Conservation (phyloP, 1,284 basidiomycete genomes). For the Phlebopus sp. region DNA sequence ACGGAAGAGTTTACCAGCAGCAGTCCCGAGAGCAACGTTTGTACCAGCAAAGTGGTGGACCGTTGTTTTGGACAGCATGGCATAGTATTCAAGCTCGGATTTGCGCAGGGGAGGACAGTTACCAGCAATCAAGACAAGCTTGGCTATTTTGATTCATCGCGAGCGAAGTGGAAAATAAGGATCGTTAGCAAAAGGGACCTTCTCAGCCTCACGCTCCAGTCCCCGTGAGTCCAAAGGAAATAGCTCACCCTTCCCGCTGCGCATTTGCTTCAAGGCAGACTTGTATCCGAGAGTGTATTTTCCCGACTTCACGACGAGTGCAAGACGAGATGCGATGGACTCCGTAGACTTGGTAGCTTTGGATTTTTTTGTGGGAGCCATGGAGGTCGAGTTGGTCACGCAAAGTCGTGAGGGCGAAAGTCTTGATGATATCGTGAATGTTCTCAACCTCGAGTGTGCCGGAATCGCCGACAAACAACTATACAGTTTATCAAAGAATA, state of each 20-base stretch:
- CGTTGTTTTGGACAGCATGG: conserved; percentile 97
- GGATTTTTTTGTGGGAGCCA: conserved; percentile 94
- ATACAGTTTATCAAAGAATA: conserved; percentile 21
- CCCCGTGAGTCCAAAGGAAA: conserved; percentile 56
- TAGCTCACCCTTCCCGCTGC: conserved; percentile 91
- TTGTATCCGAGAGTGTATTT: conserved; percentile 95
- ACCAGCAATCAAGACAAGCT: conserved; percentile 97
- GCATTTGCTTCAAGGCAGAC: conserved; percentile 97
- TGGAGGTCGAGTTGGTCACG: conserved; percentile 40
- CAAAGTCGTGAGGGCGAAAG: conserved; percentile 13
- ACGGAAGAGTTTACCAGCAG: conserved; percentile 99
- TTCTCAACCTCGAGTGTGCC: conserved; percentile 13
- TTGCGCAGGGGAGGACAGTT: conserved; percentile 99
- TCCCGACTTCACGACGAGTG: conserved; percentile 97
- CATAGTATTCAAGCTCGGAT: conserved; percentile 99
- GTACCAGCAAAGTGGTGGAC: conserved; percentile 97
- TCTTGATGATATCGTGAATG: conserved; percentile 15
- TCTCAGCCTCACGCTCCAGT: conserved; percentile 97
- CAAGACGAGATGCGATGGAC: conserved; percentile 93
- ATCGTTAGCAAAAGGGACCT: conserved; percentile 81
- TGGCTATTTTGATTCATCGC: conserved; percentile 58
- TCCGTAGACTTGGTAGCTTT: conserved; percentile 91
- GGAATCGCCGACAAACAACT: conserved; percentile 21
- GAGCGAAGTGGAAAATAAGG: conserved; percentile 14
- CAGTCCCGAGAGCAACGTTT: conserved; percentile 97